These are phyloP conservation scores for Saccharomycopsis fibuligera DNA, from an alignment of 805 yeast genomes.

Conservation along the genomic window DNA sequence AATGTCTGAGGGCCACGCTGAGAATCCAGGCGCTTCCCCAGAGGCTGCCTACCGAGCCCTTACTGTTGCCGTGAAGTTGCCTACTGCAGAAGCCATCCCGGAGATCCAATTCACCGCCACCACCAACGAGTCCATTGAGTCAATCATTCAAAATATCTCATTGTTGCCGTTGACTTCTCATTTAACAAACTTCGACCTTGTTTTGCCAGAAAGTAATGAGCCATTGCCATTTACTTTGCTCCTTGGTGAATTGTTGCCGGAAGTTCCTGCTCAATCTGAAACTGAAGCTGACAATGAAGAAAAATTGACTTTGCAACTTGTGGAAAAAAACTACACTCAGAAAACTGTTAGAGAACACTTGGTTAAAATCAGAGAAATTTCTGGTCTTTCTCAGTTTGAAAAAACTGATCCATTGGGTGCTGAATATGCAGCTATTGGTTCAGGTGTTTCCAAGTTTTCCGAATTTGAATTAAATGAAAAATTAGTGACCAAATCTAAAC, in stretches of 20 bases:
- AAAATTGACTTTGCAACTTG: constrained; percentile 38
- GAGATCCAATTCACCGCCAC: constrained; percentile 3
- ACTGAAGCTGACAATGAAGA: constrained; percentile 20
- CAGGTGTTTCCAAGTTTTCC: constrained; percentile 13
- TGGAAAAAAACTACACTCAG: constrained; percentile 49
- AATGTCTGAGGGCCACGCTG: constrained; percentile 1
- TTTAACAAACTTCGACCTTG: constrained; percentile 53
- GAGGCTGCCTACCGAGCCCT: background rate
- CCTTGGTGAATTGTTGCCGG: constrained; percentile 26
- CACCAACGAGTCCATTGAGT: constrained; percentile 43
- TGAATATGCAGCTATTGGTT: constrained; percentile 13
- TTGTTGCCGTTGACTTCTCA: constrained; percentile 51
- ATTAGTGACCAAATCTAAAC: constrained; percentile 1
- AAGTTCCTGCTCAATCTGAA: constrained; percentile 21
- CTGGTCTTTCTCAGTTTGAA: constrained; percentile 44
- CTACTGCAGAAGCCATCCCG: background rate
- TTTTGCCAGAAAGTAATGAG: constrained; percentile 31
- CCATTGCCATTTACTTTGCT: constrained; percentile 29
- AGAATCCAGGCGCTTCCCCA: background rate
- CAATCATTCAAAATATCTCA: constrained; percentile 52
- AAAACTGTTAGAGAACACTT: constrained; percentile 58
- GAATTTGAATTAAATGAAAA: constrained; percentile 8
- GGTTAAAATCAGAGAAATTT: constrained; percentile 52
- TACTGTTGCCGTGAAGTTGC: background rate
- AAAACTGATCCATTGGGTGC: constrained; percentile 35